A percentile compares a stretch with the other conserved stretches of the same genome.
Conservation (phyloP, 345 rosid genomes). For the Lepidium africanum region DNA sequence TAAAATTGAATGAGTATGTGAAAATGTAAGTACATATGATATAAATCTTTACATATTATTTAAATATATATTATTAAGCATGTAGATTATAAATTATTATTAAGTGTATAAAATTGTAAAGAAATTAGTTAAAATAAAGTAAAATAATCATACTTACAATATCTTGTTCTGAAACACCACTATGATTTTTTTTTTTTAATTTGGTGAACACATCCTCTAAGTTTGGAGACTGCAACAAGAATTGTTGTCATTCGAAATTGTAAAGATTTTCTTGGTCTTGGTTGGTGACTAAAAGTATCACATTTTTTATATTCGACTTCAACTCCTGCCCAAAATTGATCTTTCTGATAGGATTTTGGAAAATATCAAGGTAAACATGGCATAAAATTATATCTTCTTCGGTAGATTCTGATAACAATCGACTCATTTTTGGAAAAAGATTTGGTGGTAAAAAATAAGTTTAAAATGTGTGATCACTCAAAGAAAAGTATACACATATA, state of each 20-base stretch:
- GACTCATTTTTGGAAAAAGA: background rate
- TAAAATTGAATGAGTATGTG: too few relatives aligned
- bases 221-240: background rate
- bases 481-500: too few relatives aligned
- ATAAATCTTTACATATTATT: background rate
- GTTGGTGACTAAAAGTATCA: background rate
- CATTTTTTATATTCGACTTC: background rate
- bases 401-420: too few relatives aligned
- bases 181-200: background rate
- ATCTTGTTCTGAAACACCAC: background rate
- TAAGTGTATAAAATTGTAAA: too few relatives aligned
- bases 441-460: background rate
- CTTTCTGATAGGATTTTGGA: background rate
- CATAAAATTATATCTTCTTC: background rate
- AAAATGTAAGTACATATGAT: background rate
- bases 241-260: background rate
- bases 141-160: too few relatives aligned
- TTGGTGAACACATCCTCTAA: background rate
- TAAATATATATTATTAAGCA: too few relatives aligned
- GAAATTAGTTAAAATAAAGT: too few relatives aligned
- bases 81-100: too few relatives aligned
- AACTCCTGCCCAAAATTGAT: background rate
- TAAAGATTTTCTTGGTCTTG: background rate
- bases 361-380: background rate
- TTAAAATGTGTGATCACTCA: background rate